These are phyloP conservation scores for Claviceps monticola DNA, from an alignment of 2,329 filamentous ascomycete genomes.

Conservation along the genomic window DNA sequence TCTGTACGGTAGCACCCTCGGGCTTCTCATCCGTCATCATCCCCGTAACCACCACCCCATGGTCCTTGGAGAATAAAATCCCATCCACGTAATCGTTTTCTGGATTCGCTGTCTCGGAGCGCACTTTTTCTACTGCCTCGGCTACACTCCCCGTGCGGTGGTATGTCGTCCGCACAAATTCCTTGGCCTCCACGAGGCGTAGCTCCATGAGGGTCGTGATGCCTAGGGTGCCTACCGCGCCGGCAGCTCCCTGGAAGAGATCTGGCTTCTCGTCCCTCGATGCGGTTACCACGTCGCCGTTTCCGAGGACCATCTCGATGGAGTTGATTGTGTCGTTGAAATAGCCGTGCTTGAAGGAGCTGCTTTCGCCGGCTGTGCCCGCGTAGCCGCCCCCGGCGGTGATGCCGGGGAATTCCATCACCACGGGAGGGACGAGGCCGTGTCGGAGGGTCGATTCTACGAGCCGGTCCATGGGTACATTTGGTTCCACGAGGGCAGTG, in stretches of 20 bases:
- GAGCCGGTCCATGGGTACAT: conserved; percentile 60
- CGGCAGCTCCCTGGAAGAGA: conserved; percentile 51
- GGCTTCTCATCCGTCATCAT: conserved; percentile 41
- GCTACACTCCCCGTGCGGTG: conserved; percentile 34
- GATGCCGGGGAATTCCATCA: conserved; percentile 67
- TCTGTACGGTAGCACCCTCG: conserved; percentile 29
- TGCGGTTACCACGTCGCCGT: conserved; percentile 47
- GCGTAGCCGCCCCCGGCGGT: conserved; percentile 60
- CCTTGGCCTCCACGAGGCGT: conserved; percentile 43
- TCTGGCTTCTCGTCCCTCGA: conserved; percentile 31
- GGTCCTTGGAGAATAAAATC: conserved; percentile 47
- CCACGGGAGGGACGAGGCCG: conserved; percentile 54
- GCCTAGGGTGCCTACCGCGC: conserved; percentile 54
- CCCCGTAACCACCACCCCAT: conserved; percentile 55
- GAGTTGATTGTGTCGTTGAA: conserved; percentile 51
- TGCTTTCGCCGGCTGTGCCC: conserved; percentile 58
- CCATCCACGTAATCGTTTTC: conserved; percentile 59
- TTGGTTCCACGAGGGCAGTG: conserved; percentile 58
- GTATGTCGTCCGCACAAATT: conserved; percentile 50
- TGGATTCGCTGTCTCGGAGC: conserved; percentile 28
- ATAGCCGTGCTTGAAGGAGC: conserved; percentile 55
- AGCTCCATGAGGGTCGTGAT: conserved; percentile 55
- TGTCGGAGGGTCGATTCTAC: conserved; percentile 51
- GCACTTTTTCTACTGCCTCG: conserved; percentile 34
- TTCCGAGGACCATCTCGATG: conserved; percentile 56